Conservation (phyloP, 805 yeast genomes). For the Wickerhamomyces tratensis region DNA sequence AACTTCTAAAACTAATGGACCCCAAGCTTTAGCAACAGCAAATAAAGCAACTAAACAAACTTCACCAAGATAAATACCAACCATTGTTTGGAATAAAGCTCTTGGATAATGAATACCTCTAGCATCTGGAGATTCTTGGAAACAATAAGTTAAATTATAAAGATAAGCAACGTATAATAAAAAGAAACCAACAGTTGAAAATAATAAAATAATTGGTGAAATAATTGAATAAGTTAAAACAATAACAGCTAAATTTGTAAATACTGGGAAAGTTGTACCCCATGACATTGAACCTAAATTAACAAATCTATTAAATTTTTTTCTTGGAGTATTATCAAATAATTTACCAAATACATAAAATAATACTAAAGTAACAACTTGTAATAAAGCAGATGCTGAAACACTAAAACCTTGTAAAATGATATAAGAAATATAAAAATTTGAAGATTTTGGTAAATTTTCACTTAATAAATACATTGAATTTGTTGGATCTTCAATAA, state of each 20-base stretch:
- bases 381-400: slow-evolving; percentile 57
- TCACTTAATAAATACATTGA: slow-evolving; percentile 52
- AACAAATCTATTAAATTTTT: slow-evolving; percentile 53
- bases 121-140: slow-evolving; percentile 56
- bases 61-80: slow-evolving; percentile 84
- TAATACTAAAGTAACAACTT: slow-evolving; percentile 46
- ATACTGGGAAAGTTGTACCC: slow-evolving; percentile 76
- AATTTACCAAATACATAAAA: slow-evolving; percentile 48
- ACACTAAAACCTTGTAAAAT: slow-evolving; percentile 60
- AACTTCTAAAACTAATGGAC: slow-evolving; percentile 73
- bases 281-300: slow-evolving; percentile 44
- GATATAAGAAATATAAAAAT: slow-evolving; percentile 61
- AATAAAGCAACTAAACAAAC: slow-evolving; percentile 79
- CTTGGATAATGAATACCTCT: slow-evolving; percentile 82
- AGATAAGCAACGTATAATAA: slow-evolving; percentile 69
- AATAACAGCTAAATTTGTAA: slow-evolving; percentile 62
- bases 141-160: slow-evolving; percentile 69
- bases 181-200: slow-evolving; percentile 61
- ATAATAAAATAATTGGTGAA: slow-evolving; percentile 75
- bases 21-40: slow-evolving; percentile 91
- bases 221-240: slow-evolving; percentile 59
- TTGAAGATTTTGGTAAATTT: slow-evolving; percentile 66
- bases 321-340: slow-evolving; percentile 57
- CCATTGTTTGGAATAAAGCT: slow-evolving; percentile 80
- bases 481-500: slow-evolving; percentile 45